Evolutionary conservation across 352 stramenopile genomes (phyloP), one percentile per base, ranked within the genome.

Genomic region (Phytophthora aleatoria): DNA sequence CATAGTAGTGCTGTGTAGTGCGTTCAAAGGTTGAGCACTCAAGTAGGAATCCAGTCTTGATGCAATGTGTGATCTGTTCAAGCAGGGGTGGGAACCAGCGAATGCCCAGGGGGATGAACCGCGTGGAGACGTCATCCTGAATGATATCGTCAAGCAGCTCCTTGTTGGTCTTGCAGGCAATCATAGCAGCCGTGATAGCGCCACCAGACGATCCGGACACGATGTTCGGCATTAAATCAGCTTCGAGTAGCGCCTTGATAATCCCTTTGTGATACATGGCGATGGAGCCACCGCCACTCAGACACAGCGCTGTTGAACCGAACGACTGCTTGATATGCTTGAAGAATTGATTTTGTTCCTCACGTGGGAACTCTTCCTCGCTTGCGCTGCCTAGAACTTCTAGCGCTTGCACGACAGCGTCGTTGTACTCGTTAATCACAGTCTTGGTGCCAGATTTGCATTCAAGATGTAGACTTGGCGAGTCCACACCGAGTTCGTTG

Each of bases 251-350:
- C 11, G 92, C 92, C 27, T 87, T 86, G 24, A 98, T 90, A n/a
- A 97, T 92, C 30, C 96, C 96, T 54, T 97, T 85, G 76, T 98
- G 96, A 62, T 98, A 98, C 94, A 99, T 98, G 3, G 92, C 87
- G 55, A 92, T 96, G 55, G 65, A 88, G 28, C 96, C 96, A 24
- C 96, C 96, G 36, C 96, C 96, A 35, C 82, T 96, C 5, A 99
- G 74, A 74, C 95, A 98, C n/a, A 99, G 68, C 30, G 94, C 94
- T 5, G 94, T 97, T 3, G 86, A 80, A 1, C 96, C 96, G 53
- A 97, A 94, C 64, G 96, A 85, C 15, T 89, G 76, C 60, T 89
- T 86, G 7, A 89, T 62, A 39, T 84, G 75, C 8, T 74, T 71
- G 52, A 93, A 91, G 41, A 91, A 91, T 5, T 62, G 33, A n/a